phyloP scores from a whole-genome alignment of 495 filamentous ascomycete genomes.

The Staphylotrichum tortipilum region DNA sequence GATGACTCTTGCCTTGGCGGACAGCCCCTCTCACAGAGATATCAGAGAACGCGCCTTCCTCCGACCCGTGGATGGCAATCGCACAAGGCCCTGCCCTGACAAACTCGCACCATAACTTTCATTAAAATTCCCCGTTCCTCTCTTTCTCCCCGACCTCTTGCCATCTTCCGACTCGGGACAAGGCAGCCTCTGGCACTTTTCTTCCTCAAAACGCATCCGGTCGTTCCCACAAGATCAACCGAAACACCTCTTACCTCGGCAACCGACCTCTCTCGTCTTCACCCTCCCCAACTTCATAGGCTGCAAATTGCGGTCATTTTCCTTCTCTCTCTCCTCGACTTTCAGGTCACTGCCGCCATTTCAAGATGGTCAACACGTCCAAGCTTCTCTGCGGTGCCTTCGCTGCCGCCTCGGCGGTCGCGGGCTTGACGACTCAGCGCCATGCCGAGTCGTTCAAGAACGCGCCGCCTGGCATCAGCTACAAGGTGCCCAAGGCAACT shows the following conservation, averaged over 20 bases:
- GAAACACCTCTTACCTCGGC: too few species aligned
- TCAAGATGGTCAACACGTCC: background rate
- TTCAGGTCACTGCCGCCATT: too few species aligned
- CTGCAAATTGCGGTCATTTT: background rate
- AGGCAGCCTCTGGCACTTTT: too few species aligned
- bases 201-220: too few species aligned
- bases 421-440: background rate
- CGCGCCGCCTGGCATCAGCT: constrained; percentile 19
- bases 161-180: too few species aligned
- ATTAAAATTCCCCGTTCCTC: too few species aligned
- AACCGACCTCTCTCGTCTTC: too few species aligned
- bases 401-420: background rate
- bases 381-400: background rate
- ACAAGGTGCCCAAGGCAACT: constrained; percentile 10
- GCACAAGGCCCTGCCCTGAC: too few species aligned
- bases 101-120: too few species aligned
- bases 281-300: too few species aligned
- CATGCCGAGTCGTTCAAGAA: constrained; percentile 4
- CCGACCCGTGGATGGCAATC: background rate
- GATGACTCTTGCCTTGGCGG: background rate
- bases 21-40: background rate
- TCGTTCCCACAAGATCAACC: too few species aligned
- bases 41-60: constrained; percentile 2
- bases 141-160: too few species aligned
- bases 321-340: background rate